Evolutionary conservation across 495 filamentous ascomycete species (phyloP).

Genomic region (Daldinia concentrica): DNA sequence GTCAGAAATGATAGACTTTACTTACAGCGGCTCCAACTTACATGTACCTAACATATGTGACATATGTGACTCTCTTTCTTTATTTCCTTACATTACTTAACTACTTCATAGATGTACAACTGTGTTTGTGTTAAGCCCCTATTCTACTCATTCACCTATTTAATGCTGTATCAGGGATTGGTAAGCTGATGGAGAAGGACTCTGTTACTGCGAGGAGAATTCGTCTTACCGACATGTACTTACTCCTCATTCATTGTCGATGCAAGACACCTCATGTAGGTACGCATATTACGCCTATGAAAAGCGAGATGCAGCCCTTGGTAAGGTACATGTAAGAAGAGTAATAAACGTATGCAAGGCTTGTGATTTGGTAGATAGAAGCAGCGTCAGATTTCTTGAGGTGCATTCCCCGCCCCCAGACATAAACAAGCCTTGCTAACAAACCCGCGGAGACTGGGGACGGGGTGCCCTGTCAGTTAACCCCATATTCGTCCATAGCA

Average conservation of each 20-base stretch:
- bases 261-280: conserved; percentile 9
- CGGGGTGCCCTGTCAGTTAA: conserved; percentile 28
- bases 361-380: background rate
- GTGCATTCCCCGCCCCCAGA: conserved; percentile 41
- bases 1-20: conserved; percentile 32
- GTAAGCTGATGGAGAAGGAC: conserved; percentile 14
- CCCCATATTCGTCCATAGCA: conserved; percentile 36
- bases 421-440: conserved; percentile 34
- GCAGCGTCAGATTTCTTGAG: conserved; percentile 1
- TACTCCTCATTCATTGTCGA: background rate
- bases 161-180: conserved; percentile 6
- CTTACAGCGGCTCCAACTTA: conserved; percentile 2
- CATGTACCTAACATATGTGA: background rate
- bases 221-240: conserved; percentile 7
- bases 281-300: conserved; percentile 6
- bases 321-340: background rate
- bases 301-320: conserved; percentile 2
- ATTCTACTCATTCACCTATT: background rate
- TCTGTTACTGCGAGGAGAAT: conserved; percentile 6
- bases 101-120: background rate
- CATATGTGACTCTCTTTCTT: background rate
- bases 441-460: conserved; percentile 6
- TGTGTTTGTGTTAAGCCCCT: background rate
- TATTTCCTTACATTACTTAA: background rate
- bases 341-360: background rate